Base-by-base conservation (phyloP, 2,329 filamentous ascomycete species). In the Fusarium sp. region DNA sequence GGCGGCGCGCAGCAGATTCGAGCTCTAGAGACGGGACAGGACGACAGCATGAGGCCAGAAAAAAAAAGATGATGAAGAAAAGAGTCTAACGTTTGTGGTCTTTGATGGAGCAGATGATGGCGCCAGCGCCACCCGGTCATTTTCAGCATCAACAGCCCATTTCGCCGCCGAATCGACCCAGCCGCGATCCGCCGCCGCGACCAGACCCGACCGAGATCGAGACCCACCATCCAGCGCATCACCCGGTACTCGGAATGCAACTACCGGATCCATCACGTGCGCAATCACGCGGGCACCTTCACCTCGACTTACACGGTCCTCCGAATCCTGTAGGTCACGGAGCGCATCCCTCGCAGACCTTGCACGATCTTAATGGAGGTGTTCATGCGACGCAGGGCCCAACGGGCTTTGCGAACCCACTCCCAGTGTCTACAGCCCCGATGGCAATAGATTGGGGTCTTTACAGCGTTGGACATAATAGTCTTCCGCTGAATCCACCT, bases 131-230 rank as follows among this genome's bases (percentile, higher is more conserved):
- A 75, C 73, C 75, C 73, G 69, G 65, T n/a, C 75, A 77, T 57
- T 71, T 72, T 54, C 76, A 73, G 64, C 67, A 70, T 65, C 76
- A 79, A 79, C 77, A 79, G 77, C 76, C 77, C 77, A 79, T 77
- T 79, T 74, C 77, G 37, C 64, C 75, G 64, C 68, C 69, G 67
- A 77, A 78, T 79, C 77, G 77, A 77, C 77, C 77, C 74, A 79
- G 76, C 70, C 66, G 67, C 67, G 66, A 76, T 72, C 67, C 70
- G 66, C 76, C 66, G 71, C 65, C 71, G 20, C 77, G 76, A 68
- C 77, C 67, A 75, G 62, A 73, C 69, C 74, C 77, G 75, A 73
- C 69, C 64, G 70, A 75, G 50, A 70, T 69, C 58, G 72, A 75
- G 69, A 70, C 75, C 72, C 74, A 73, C 74, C 70, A 65, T 68